Evolutionary conservation across 2,329 filamentous ascomycete species (phyloP).

Genomic region (Penicillium sp.): DNA sequence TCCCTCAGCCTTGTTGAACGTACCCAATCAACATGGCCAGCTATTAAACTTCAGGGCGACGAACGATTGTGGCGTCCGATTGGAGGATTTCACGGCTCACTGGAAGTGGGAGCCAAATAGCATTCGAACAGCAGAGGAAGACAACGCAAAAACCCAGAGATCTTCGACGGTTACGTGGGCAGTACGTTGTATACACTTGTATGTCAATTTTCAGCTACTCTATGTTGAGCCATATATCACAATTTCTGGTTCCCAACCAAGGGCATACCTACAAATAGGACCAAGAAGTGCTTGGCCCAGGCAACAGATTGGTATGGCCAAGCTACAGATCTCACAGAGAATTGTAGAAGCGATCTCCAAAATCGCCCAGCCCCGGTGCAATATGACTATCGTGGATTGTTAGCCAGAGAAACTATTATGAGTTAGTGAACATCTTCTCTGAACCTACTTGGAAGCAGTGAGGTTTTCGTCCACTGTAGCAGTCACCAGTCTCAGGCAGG

Average conservation of each 20-base stretch:
- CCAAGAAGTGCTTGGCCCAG: too few species aligned
- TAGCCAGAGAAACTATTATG: background rate
- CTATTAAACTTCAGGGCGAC: background rate
- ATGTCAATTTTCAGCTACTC: too few species aligned
- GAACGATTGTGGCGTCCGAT: background rate
- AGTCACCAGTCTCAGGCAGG: constrained; percentile 12
- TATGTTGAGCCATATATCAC: too few species aligned
- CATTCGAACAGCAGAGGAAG: too few species aligned
- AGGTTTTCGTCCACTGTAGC: constrained; percentile 14
- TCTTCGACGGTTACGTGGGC: too few species aligned
- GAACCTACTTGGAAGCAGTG: constrained; percentile 9
- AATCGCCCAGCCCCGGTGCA: constrained; percentile 32
- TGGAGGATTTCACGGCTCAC: background rate
- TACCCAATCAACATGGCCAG: background rate
- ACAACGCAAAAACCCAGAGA: too few species aligned
- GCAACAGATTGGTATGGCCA: too few species aligned
- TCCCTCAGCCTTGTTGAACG: constrained; percentile 2
- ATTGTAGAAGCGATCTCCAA: constrained; percentile 30
- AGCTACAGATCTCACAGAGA: too few species aligned
- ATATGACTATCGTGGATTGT: constrained; percentile 27
- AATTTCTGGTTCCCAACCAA: too few species aligned
- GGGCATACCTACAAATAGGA: too few species aligned
- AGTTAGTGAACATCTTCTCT: background rate
- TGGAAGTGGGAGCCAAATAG: too few species aligned
- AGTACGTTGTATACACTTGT: too few species aligned